A percentile compares a stretch with the other conserved stretches of the same genome.
phyloP scores from a whole-genome alignment of 164 flowering plant genomes.

The Platanus orientalis region DNA sequence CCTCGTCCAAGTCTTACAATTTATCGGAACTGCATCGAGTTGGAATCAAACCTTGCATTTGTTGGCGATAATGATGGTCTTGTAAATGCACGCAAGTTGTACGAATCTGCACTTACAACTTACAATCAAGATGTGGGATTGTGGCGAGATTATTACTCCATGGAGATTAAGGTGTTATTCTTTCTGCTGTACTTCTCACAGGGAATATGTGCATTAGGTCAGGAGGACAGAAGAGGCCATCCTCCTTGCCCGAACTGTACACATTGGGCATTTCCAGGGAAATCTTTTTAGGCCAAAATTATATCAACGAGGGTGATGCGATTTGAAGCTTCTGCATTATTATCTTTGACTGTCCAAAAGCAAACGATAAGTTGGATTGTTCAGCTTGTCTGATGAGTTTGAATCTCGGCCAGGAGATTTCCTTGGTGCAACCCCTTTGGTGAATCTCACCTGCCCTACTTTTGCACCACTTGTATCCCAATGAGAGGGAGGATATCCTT shows the following conservation, averaged over 20 bases:
- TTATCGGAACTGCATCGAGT: constrained; percentile 64
- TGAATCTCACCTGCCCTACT: not conserved
- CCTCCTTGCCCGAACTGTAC: not conserved
- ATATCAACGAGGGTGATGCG: too few relatives aligned
- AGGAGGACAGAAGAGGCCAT: not conserved
- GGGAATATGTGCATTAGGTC: not conserved
- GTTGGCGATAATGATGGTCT: constrained; percentile 54
- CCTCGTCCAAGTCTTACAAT: constrained; percentile 74
- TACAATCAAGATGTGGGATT: constrained; percentile 54
- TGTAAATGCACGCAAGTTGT: constrained; percentile 62
- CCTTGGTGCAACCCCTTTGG: not conserved
- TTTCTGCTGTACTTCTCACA: not conserved
- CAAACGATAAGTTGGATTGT: not conserved
- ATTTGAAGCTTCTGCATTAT: not conserved
- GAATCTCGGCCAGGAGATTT: not conserved
- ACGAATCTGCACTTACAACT: constrained; percentile 66
- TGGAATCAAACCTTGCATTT: constrained; percentile 69
- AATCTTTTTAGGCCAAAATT: not conserved
- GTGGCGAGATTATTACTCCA: constrained; percentile 65
- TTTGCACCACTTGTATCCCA: not conserved
- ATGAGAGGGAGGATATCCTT: not conserved
- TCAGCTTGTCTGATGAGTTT: not conserved
- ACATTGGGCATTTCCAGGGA: not conserved
- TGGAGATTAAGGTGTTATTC: constrained; percentile 68
- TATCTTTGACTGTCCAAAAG: not conserved